Evolutionary conservation across 495 filamentous ascomycete species (phyloP), one percentile per base, ranked within the genome.

Genomic region (Lepraria neglecta): DNA sequence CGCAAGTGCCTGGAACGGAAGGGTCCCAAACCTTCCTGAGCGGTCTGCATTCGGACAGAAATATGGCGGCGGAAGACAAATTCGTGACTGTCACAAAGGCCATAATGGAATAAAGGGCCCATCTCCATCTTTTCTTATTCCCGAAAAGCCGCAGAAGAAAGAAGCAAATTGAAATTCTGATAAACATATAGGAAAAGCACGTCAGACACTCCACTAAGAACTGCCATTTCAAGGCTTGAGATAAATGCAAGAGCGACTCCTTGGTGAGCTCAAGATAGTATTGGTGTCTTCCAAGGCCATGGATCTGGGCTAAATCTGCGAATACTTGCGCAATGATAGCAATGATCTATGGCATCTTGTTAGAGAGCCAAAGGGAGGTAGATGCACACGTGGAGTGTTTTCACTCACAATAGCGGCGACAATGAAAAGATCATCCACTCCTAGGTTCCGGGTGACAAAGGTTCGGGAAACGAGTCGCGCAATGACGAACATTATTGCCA

Each of bases 131-230:
- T 24, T 58, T 67, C 48, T 77, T 69, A 9, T 74, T 76, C 14
- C 46, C 17, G 51, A 64, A 64, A 64, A 80, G 76, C 58, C 77
- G 73, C 69, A 80, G 59, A 5, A 78, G 60, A 70, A 78, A 77
- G 45, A 78, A 68, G 66, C 75, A 75, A 43, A 78, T 64, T 50
- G 77, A 78, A 40, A 78, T 68, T 58, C 77, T 78, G 69, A 72
- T 75, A 14, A 63, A 56, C 56, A 76, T 68, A 3, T 75, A 21
- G 21, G 56, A 50, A 9, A 27, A 24, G 28, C 21, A 21, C n/a
- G 35, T 11, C 6, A 30, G 28, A n/a, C 45, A n/a, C 17, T 48
- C 56, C 33, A 19, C 19, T 21, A 38, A 12, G 31, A 54, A 54
- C 12, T 54, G 51, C 51, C 51, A 54, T 54, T 54, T 54, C 4